Conservation (phyloP, 225 moss, liverwort and hornwort genomes). For the Pleurozium schreberi region DNA sequence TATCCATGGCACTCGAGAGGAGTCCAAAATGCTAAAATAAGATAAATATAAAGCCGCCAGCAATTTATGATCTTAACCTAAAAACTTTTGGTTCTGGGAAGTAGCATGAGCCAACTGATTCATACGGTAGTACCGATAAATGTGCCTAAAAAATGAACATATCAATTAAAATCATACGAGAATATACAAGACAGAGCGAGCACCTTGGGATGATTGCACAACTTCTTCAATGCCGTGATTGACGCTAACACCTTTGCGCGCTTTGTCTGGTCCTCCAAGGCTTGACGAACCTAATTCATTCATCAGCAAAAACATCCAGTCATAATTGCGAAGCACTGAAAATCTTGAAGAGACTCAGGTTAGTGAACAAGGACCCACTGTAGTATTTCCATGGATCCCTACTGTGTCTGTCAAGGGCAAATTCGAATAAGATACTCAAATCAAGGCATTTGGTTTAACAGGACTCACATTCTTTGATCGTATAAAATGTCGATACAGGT, state of each 20-base stretch:
- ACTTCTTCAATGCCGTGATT: conserved; percentile 90
- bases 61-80: not conserved
- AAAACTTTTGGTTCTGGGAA: not conserved
- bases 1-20: not conserved
- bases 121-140: not conserved
- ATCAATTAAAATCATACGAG: not conserved
- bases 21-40: not conserved
- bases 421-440: not conserved
- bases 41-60: not conserved
- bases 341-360: not conserved
- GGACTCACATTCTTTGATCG: conserved; percentile 83
- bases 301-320: not conserved
- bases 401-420: not conserved
- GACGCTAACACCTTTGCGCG: conserved; percentile 81
- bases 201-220: conserved; percentile 98
- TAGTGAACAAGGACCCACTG: not conserved
- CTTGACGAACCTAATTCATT: conserved; percentile 75
- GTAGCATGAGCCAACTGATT: not conserved
- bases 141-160: not conserved
- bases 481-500: conserved; percentile 84
- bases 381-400: not conserved
- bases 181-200: not conserved
- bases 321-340: not conserved
- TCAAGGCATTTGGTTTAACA: not conserved
- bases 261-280: conserved; percentile 89